Base-by-base conservation (phyloP, 2,329 filamentous ascomycete genomes). In the Rhynchosporium agropyri region DNA sequence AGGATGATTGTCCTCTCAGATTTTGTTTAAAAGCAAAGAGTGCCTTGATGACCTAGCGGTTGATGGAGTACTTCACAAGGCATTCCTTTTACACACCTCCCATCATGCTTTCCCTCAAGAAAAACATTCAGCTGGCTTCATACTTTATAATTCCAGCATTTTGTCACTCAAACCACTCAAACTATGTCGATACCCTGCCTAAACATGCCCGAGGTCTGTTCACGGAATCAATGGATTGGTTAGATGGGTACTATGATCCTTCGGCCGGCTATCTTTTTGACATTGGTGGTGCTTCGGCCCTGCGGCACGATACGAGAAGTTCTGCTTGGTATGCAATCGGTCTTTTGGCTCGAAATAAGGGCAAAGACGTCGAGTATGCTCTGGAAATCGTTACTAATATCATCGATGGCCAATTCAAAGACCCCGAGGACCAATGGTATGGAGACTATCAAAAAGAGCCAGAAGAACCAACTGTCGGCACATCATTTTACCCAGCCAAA, bases 261-360 rank as follows among this genome's bases (percentile, higher is more conserved):
- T 72, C 74, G 1, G 79, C 79, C 5, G 81, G 80, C 0, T 86
- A 86, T 62, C 72, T 86, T 15, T 84, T 83, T 70, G 77, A 81
- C 50, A 78, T 82, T 45, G 74, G 77, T 62, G 74, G 76, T 10
- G 64, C 74, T 2, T 71, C 77, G 8, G 81, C 83, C 0, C 74
- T 84, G 6, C 76, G 79, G 2, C 83, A 87, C 63, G 83, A 85
- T 50, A 87, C 83, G 0, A 78, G 84, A 59, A 80, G 79, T 49
- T 84, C 83, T 0, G 78, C 78, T 0, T 87, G 85, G 84, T 87
- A 87, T 71, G 83, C 83, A 0, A 76, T 83, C 4, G 84, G 84
- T 0, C 76, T 88, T 3, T 72, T 87, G 28, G 82, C 83, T 13
- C 77, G 84, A 2, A 84, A 87, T 67, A 63, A 79, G 13, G 78